Evolutionary conservation across 192 early-diverging fungal genomes (phyloP), one percentile per base, ranked within the genome.

Genomic region (Coemansia guatemalensis): DNA sequence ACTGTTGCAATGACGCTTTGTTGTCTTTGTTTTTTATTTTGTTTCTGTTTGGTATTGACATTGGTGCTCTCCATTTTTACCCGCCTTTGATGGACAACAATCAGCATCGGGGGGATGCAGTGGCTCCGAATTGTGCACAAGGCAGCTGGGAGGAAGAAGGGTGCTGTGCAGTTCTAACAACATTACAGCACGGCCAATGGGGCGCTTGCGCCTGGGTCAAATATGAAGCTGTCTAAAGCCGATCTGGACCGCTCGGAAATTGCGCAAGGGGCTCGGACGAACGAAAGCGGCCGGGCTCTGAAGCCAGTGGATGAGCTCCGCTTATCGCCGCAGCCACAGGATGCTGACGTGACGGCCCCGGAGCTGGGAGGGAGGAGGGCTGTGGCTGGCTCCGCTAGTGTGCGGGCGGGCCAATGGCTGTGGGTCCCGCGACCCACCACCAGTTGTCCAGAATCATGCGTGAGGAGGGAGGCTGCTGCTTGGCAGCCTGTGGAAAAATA

Each of bases 381-480:
- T 17, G 39, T 44, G 39, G 55, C 55, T 48, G 58, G 18, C 58
- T 60, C n/a, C 48, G 58, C 25, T 21, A 18, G 44, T 3, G 29
- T 17, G 53, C 18, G 44, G 58, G 48, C 48, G 30, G 58, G 58
- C 58, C 58, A 60, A 60, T 60, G 58, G 17, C 58, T 26, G 58
- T 41, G 8, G 11, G 25, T 44, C 39, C 39, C 39, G 39, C 39
- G 39, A 44, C 39, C 39, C 39, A 44, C 39, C 39, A 30, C 29
- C 29, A 44, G 12, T 44, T 44, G 14, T 11, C 39, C 39, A 44
- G 39, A 44, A 44, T 44, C 39, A 44, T 44, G 48, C 58, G 50
- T 50, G 58, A 50, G 58, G 58, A 60, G 50, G 58, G 58, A 32
- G n/a, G 47, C 58, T 56, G 25, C 14, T 58, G 56, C 56, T 60